Evolutionary conservation across 2,329 filamentous ascomycete genomes (phyloP).

Genomic region (Seiridium cupressi): DNA sequence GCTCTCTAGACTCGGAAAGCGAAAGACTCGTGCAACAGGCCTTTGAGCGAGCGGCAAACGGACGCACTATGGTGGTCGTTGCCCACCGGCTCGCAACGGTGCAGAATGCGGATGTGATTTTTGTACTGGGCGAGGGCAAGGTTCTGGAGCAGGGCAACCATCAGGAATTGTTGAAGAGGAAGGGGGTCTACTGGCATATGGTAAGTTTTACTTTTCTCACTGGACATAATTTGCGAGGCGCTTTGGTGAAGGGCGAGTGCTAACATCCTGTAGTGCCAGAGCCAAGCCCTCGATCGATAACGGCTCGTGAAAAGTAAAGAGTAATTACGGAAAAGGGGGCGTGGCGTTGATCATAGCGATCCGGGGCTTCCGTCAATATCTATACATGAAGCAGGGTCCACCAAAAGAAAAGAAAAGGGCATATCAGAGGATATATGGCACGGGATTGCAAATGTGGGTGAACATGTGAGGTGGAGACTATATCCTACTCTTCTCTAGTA

Average conservation of each 20-base stretch:
- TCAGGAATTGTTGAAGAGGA: slow-evolving; percentile 46
- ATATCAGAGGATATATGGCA: no score
- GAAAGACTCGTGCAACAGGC: slow-evolving; percentile 62
- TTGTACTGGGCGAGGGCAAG: slow-evolving; percentile 68
- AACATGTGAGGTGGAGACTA: no score
- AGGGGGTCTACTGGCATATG: slow-evolving; percentile 58
- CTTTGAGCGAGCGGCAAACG: slow-evolving; percentile 61
- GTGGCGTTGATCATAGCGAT: no score
- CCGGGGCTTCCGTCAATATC: no score
- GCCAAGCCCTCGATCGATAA: slow-evolving; percentile 54
- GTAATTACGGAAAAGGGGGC: no score
- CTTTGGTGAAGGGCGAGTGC: slow-evolving; percentile 1
- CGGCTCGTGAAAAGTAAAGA: no score
- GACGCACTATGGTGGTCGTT: slow-evolving; percentile 69
- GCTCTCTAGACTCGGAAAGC: slow-evolving; percentile 61
- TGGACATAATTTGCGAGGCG: not conserved
- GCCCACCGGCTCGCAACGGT: slow-evolving; percentile 76
- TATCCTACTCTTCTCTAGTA: no score
- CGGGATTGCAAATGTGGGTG: no score
- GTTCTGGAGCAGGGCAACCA: slow-evolving; percentile 55
- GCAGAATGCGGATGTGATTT: slow-evolving; percentile 77
- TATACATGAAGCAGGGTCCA: no score
- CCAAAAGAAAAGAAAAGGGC: no score
- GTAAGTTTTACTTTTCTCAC: slow-evolving; percentile 26
- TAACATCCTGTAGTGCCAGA: slow-evolving; percentile 47